These are phyloP conservation scores for Fusarium brachygibbosum DNA, from an alignment of 2,329 filamentous ascomycete genomes.

Conservation along the genomic window DNA sequence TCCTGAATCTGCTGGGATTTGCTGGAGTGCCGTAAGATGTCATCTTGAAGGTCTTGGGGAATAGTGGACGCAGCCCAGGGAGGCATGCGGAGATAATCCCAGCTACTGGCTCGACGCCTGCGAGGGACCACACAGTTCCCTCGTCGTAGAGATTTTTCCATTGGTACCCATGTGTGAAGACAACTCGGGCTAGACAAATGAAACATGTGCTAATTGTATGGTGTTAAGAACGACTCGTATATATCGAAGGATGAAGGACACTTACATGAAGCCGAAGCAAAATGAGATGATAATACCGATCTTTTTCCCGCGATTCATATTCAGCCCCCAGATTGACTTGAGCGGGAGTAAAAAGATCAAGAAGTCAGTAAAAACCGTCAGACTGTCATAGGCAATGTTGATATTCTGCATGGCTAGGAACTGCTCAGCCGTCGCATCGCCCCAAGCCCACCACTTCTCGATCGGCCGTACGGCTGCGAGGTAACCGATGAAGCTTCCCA, in stretches of 20 bases:
- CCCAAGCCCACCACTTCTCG: constrained; percentile 25
- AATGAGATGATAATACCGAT: constrained; percentile 17
- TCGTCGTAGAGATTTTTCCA: constrained; percentile 22
- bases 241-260: background rate
- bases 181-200: background rate
- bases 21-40: constrained; percentile 9
- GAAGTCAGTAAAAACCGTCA: constrained; percentile 17
- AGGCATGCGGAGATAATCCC: constrained; percentile 14
- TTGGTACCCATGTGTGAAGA: constrained; percentile 15
- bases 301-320: constrained; percentile 18
- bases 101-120: constrained; percentile 18
- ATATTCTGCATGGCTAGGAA: constrained; percentile 13
- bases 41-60: constrained; percentile 27
- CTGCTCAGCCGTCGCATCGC: constrained; percentile 14
- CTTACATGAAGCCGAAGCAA: constrained; percentile 18
- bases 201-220: constrained; percentile 1
- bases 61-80: constrained; percentile 10
- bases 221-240: background rate
- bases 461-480: constrained; percentile 5
- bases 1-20: constrained; percentile 15
- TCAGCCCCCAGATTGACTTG: constrained; percentile 14
- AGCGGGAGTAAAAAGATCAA: constrained; percentile 19
- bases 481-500: constrained; percentile 19
- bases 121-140: constrained; percentile 7
- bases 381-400: constrained; percentile 18